Evolutionary conservation across 1,284 basidiomycete genomes (phyloP), one percentile per base, ranked within the genome.

Genomic region (Meripilus lineatus): DNA sequence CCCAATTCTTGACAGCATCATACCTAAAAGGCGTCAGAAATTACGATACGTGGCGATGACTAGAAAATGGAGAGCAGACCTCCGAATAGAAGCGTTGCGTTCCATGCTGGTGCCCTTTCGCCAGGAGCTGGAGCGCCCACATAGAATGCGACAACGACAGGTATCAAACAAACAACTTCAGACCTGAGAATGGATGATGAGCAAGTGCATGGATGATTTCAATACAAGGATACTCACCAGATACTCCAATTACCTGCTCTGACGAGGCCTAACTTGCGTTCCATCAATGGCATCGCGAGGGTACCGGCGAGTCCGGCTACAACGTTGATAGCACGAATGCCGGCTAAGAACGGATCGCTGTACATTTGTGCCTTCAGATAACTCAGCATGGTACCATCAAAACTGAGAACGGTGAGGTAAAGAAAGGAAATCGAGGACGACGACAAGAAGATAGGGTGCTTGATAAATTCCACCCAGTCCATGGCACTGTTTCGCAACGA

Each of bases 301-400:
- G 75, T 79, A 0, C 75, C 75, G 0, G 66, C 42, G 1, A 77
- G 59, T 1, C 74, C 72, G 0, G 69, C 64, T 3, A 67, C 44
- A 5, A 73, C 71, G 46, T 70, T 72, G 2, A 73, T 49, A 3
- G 66, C 74, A 4, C 77, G 62, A 72, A 78, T 77, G 0, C 70
- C 75, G 0, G 77, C 75, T 15, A 80, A 64, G 52, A 79, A 74
- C 0, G 71, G 62, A 49, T 80, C 75, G 11, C 62, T 63, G 48
- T 69, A 77, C n/a, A 53, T 48, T 32, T 67, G 63, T 0, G 65
- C 64, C 50, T 76, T 75, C 17, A 75, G 62, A 53, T 68, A 77
- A 0, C 65, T 60, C 20, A 77, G 54, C 69, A 76, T 71, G 0
- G 65, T 72, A 5, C 74, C 74, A 49, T 75, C 74, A 49, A 77